Evolutionary conservation across 2,329 filamentous ascomycete species (phyloP).

Genomic region (Pseudogymnoascus sp.): DNA sequence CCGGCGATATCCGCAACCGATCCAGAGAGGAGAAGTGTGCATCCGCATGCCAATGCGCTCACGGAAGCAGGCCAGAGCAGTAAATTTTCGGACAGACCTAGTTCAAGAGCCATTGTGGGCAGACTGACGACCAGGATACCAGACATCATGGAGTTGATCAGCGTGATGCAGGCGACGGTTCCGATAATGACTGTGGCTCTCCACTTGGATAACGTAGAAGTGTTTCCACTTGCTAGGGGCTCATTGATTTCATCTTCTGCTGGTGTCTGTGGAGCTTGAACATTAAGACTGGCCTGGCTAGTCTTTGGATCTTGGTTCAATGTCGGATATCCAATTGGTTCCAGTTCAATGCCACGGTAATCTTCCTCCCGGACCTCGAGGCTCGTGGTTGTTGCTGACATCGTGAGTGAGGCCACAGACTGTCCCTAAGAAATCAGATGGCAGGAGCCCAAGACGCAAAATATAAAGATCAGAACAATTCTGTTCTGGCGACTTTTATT

Average conservation of each 20-base stretch:
- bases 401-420: neutral
- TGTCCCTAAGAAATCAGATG: neutral
- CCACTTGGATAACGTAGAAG: conserved; percentile 16
- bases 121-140: conserved; percentile 34
- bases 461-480: neutral
- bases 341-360: conserved; percentile 13
- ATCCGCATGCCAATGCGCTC: conserved; percentile 34
- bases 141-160: conserved; percentile 25
- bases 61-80: conserved; percentile 29
- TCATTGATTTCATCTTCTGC: conserved; percentile 8
- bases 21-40: conserved; percentile 39
- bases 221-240: conserved; percentile 5
- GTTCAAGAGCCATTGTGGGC: conserved; percentile 33
- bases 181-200: conserved; percentile 16
- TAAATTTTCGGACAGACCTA: conserved; percentile 23
- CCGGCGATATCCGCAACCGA: conserved; percentile 43
- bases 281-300: neutral
- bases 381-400: conserved; percentile 2
- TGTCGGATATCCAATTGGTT: conserved; percentile 13
- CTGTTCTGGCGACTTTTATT: neutral
- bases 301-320: neutral
- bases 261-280: neutral
- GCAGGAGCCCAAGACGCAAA: neutral
- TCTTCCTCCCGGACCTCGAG: neutral
- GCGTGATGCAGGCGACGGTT: conserved; percentile 22